These are phyloP conservation scores for Fonsecaea monophora DNA, from an alignment of 2,329 filamentous ascomycete species.

Conservation along the genomic window DNA sequence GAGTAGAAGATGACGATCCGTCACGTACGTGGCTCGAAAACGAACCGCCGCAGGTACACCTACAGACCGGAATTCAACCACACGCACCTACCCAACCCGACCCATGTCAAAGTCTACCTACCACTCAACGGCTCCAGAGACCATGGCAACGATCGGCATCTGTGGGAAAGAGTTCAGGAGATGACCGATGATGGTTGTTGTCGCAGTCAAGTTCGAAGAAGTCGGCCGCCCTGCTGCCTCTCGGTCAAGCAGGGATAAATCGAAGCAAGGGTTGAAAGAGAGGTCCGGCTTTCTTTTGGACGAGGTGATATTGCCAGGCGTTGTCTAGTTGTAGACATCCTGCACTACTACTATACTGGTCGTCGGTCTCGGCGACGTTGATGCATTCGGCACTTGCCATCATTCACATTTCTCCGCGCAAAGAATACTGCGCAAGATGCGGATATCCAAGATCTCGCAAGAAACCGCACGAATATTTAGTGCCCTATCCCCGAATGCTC, in stretches of 20 bases:
- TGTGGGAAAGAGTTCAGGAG: background rate
- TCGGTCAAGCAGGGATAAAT: background rate
- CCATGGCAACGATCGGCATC: background rate
- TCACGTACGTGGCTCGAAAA: too few species aligned
- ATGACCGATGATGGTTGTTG: background rate
- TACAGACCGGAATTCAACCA: too few species aligned
- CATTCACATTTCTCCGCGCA: too few species aligned
- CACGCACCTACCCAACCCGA: too few species aligned
- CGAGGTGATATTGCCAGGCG: background rate
- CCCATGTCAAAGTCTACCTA: too few species aligned
- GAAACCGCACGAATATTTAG: conserved; percentile 66
- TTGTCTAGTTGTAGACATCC: background rate
- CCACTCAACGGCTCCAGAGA: too few species aligned
- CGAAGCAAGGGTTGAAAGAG: background rate
- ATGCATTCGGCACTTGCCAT: too few species aligned
- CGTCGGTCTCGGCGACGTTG: too few species aligned
- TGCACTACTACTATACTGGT: background rate
- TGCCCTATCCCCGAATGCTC: conserved; percentile 49
- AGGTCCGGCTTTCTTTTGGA: background rate
- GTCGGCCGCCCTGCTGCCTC: background rate
- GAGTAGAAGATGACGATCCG: too few species aligned
- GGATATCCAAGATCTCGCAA: conserved; percentile 64
- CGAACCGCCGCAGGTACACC: too few species aligned
- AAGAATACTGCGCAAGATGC: conserved; percentile 50
- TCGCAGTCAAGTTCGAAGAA: background rate